These are phyloP conservation scores for Amanita fuliginea DNA, from an alignment of 768 basidiomycete genomes.

Conservation along the genomic window DNA sequence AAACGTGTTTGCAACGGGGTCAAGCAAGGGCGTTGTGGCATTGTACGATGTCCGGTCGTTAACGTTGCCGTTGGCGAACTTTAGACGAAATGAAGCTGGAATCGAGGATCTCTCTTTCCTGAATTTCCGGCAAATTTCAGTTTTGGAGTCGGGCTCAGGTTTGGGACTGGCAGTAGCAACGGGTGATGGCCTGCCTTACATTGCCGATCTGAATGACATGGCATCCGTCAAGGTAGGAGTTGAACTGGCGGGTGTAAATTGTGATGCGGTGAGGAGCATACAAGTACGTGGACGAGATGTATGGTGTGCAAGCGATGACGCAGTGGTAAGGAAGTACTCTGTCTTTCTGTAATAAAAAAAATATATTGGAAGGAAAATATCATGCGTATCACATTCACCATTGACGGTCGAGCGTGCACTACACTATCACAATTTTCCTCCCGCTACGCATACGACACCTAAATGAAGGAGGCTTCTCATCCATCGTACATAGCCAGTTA, in stretches of 20 bases:
- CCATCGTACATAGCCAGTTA: too few species aligned
- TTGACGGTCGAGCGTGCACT: too few species aligned
- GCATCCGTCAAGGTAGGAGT: conserved; percentile 25
- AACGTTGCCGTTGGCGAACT: conserved; percentile 22
- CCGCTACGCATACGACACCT: too few species aligned
- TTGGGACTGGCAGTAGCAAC: conserved; percentile 37
- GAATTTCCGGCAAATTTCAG: background rate
- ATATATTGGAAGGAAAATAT: too few species aligned
- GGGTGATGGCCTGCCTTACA: conserved; percentile 50
- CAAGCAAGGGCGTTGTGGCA: conserved; percentile 39
- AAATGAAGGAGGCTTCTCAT: too few species aligned
- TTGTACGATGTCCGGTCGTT: conserved; percentile 46
- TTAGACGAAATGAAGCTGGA: conserved; percentile 32
- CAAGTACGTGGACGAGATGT: conserved; percentile 22
- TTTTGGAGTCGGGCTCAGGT: background rate
- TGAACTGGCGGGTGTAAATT: conserved; percentile 51
- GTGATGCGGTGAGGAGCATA: conserved; percentile 43
- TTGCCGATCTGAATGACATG: conserved; percentile 30
- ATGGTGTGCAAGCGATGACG: conserved; percentile 58
- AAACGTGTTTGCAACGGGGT: conserved; percentile 48
- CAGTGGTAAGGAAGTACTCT: conserved; percentile 40
- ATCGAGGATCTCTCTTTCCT: conserved; percentile 39
- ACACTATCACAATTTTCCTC: too few species aligned
- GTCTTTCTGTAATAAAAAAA: too few species aligned
- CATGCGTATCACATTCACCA: too few species aligned